phyloP scores from a whole-genome alignment of 257 asterid species.

The Ilex aquifolium region DNA sequence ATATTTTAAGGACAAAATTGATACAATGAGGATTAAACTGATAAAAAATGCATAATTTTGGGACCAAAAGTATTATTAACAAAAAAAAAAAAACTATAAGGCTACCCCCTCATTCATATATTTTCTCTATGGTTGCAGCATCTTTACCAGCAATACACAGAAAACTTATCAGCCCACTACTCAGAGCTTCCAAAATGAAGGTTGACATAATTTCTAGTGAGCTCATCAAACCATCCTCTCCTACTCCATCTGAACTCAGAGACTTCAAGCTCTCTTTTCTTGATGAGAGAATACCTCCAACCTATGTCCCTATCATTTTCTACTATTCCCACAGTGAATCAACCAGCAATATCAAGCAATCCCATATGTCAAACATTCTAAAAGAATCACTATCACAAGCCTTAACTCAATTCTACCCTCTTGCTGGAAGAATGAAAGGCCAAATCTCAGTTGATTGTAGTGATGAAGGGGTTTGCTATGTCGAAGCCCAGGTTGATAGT shows the following conservation, averaged over 20 bases:
- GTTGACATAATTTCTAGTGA: constrained; percentile 22
- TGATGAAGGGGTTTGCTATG: constrained; percentile 40
- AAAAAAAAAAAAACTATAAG: too few species aligned
- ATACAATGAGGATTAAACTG: too few species aligned
- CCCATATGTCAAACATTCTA: constrained; percentile 20
- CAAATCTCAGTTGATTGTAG: constrained; percentile 42
- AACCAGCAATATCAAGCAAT: constrained; percentile 5
- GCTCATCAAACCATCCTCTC: constrained; percentile 44
- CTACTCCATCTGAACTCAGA: constrained; percentile 37
- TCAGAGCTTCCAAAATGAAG: constrained; percentile 22
- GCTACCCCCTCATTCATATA: too few species aligned
- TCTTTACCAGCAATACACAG: too few species aligned
- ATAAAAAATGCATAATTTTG: too few species aligned
- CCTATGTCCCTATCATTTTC: constrained; percentile 50
- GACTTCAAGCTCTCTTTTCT: constrained; percentile 50
- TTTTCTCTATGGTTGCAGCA: too few species aligned
- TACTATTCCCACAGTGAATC: constrained; percentile 22
- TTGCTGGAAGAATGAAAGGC: constrained; percentile 58
- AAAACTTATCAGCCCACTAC: too few species aligned
- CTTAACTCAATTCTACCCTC: constrained; percentile 42
- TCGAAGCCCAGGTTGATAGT: constrained; percentile 30
- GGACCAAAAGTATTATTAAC: too few species aligned
- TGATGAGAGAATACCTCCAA: constrained; percentile 44
- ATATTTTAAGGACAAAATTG: too few species aligned
- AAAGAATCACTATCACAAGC: constrained; percentile 42